phyloP scores from a whole-genome alignment of 139 green algal genomes.

The Deuterostichococcus epilithicus region DNA sequence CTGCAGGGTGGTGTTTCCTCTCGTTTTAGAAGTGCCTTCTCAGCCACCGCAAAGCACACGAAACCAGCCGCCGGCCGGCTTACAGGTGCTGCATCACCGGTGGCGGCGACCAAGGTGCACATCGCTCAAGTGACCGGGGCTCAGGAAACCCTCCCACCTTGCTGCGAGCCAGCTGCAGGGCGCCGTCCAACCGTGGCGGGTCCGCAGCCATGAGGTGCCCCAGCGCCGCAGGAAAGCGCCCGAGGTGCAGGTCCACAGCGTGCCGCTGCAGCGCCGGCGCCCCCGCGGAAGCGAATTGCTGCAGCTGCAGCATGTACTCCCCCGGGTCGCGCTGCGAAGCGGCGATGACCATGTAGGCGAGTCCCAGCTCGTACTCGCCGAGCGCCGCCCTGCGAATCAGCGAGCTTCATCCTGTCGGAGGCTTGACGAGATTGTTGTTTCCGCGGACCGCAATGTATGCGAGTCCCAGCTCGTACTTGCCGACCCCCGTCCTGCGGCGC shows the following conservation, averaged over 20 bases:
- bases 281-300: slow-evolving; percentile 40
- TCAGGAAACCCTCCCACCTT: slow-evolving; percentile 3
- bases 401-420: too few species aligned
- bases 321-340: slow-evolving; percentile 82
- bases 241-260: slow-evolving; percentile 74
- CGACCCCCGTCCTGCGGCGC: too few species aligned
- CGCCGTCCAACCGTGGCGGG: slow-evolving; percentile 43
- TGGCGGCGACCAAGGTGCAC: too few species aligned
- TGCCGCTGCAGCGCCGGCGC: slow-evolving; percentile 27
- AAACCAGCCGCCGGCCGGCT: too few species aligned
- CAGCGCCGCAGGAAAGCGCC: slow-evolving; percentile 58
- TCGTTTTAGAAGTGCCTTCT: too few species aligned
- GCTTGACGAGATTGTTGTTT: too few species aligned
- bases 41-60: too few species aligned
- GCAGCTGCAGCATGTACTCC: slow-evolving; percentile 84
- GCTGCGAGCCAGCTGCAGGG: slow-evolving; percentile 56
- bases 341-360: slow-evolving; percentile 90
- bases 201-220: slow-evolving; percentile 58
- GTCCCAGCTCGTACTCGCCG: slow-evolving; percentile 82
- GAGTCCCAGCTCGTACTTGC: too few species aligned
- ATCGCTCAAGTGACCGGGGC: neutral
- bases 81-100: too few species aligned
- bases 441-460: too few species aligned
- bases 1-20: too few species aligned
- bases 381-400: slow-evolving; percentile 67